Evolutionary conservation across 2,329 filamentous ascomycete species (phyloP), one percentile per base, ranked within the genome.

Genomic region (Claviceps maximensis): DNA sequence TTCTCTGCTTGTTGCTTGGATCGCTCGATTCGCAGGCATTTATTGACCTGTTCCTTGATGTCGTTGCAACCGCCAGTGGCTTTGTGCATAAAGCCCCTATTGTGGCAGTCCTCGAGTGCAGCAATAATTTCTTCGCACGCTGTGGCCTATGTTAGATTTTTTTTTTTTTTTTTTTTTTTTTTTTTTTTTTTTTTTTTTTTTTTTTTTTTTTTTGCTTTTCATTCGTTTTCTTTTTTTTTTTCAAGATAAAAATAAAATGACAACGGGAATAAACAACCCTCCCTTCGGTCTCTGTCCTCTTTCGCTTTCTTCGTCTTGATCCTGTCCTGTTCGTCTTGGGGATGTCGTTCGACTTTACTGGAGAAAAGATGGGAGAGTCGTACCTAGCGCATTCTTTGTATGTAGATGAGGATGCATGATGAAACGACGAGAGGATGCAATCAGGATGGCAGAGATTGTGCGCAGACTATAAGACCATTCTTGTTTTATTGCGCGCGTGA

Each of bases 381-480:
- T 78, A 95, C 91, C 90, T 61, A 80, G 76, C 62, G 95, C 95
- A 66, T 95, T 85, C 67, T 93, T 89, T 29, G 89, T 95, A 67
- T 97, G 90, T 2, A 98, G 75, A 73, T 96, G 91, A 52, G 93
- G 94, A 87, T 98, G 93, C 93, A 98, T 98, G 62, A 80, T 67
- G 54, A 33, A 1, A n/a, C n/a, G n/a, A n/a, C n/a, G n/a, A 4
- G 3, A 23, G 12, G 5, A 15, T 33, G 4, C 4, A 12, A 17
- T 23, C 15, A n/a, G 10, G 45, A 27, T 47, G 45, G n/a, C 27
- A 19, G 4, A 21, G 45, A 27, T 47, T 7, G 17, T 17, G 8
- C 5, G 13, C 10, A 9, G 29, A 15, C 29, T 41, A 42, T 21
- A 8, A 31, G 17, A 31, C 15, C 48, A 41, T 49, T 41, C 3